Evolutionary conservation across 2,329 filamentous ascomycete genomes (phyloP).

Genomic region (Aureobasidium leucospermi): DNA sequence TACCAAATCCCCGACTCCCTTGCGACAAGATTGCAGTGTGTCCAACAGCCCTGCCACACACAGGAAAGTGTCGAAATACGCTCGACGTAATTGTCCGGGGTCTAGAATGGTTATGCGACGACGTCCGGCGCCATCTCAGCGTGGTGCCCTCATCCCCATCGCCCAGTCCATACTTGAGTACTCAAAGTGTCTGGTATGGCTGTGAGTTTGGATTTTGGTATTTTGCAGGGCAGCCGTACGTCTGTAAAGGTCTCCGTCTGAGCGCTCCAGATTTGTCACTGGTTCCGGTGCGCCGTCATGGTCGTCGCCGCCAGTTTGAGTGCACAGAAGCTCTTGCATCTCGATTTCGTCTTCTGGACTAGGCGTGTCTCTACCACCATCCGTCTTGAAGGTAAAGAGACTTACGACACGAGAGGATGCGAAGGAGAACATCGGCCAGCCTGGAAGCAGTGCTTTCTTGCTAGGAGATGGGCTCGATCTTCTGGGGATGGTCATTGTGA

Average conservation of each 20-base stretch:
- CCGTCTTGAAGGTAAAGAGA: not conserved
- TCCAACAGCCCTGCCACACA: too few species aligned
- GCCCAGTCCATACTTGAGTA: not conserved
- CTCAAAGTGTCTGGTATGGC: not conserved
- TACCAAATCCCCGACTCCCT: too few species aligned
- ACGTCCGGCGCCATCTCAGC: not conserved
- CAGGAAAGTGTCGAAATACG: too few species aligned
- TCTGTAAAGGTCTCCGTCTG: not conserved
- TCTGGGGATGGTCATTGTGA: not conserved
- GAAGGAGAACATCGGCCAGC: not conserved
- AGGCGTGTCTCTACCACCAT: too few species aligned
- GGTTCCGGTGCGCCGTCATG: not conserved
- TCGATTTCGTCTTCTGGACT: not conserved
- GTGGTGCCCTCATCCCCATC: not conserved
- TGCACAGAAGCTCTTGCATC: not conserved
- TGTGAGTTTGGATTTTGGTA: not conserved
- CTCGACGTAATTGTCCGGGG: too few species aligned
- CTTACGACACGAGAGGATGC: not conserved
- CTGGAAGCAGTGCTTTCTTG: not conserved
- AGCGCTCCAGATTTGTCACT: not conserved
- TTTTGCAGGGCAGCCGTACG: not conserved
- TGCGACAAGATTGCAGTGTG: too few species aligned
- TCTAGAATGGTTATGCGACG: too few species aligned
- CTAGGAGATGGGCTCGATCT: not conserved
- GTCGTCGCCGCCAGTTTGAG: not conserved